Evolutionary conservation across 2,329 filamentous ascomycete species (phyloP), one percentile per base, ranked within the genome.

Genomic region (Trichoderma sp.): DNA sequence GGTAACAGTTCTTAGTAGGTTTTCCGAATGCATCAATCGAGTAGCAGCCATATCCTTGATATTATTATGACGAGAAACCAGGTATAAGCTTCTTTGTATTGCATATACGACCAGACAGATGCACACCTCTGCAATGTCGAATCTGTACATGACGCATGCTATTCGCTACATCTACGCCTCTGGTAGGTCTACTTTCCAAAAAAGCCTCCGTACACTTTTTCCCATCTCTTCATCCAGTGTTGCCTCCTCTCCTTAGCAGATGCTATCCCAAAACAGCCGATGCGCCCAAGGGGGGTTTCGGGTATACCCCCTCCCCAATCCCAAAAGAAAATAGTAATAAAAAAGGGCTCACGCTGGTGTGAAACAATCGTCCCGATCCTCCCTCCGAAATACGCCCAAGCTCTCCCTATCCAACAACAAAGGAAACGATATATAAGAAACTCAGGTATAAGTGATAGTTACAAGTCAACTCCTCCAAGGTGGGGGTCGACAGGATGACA

Each of bases 351-450:
- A 76, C 75, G 71, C 73, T 75, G 70, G 68, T 75, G 74, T 72
- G 72, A 72, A 73, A 67, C n/a, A 75, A 74, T 74, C 71, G 67
- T 71, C 71, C 73, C 57, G 61, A 59, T 70, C 75, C 74, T 73
- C 74, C 72, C 53, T 74, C 74, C 64, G 71, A 23, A 28, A 74
- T 78, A 30, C 71, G 71, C 71, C 65, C 59, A 73, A 28, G 76
- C 75, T 76, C 78, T 73, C 77, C 69, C 76, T 73, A 75, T 76
- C 76, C 76, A 74, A 76, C 74, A 64, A 74, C 68, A 73, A 76
- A 70, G 34, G 61, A 76, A 72, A 76, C 8, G 13, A 64, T 47
- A 53, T 62, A 63, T 26, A 63, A 74, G 71, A 76, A 28, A n/a
- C 73, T 74, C 72, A 67, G 20, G 73, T 75, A 67, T 77, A 74